These are phyloP conservation scores for Coemansia sp. DNA, from an alignment of 192 early-diverging fungal species.

Conservation along the genomic window DNA sequence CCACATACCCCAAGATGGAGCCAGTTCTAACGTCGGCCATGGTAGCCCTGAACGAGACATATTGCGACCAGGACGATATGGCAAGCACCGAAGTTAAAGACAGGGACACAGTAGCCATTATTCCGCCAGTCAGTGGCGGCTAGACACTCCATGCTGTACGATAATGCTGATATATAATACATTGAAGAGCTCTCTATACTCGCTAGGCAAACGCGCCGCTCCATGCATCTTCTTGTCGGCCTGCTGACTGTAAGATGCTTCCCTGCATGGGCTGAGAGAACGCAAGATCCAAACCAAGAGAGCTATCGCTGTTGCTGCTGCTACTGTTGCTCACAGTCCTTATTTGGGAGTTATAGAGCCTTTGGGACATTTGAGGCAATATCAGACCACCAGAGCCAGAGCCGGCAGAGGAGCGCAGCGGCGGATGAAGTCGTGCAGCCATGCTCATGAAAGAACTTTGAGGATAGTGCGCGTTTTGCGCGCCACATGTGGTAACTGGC, in stretches of 20 bases:
- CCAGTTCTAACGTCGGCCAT: conserved; percentile 14
- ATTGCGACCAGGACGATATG: conserved; percentile 8
- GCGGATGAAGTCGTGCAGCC: conserved; percentile 11
- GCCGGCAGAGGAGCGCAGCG: conserved; percentile 14
- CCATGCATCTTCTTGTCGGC: conserved; percentile 5
- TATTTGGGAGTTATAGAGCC: conserved; percentile 17
- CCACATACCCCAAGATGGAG: conserved; percentile 2
- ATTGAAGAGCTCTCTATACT: not conserved
- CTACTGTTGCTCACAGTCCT: not conserved
- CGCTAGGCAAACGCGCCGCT: not conserved
- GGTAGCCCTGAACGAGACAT: conserved; percentile 38
- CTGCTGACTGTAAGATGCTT: not conserved
- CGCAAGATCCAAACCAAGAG: not conserved
- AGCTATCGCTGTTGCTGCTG: not conserved
- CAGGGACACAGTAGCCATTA: conserved; percentile 34
- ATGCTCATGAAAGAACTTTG: not conserved
- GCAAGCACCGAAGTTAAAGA: not conserved
- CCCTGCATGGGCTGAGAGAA: not conserved
- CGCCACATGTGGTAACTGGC: not conserved
- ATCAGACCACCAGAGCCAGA: not conserved
- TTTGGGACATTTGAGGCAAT: conserved; percentile 16
- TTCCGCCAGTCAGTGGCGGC: conserved; percentile 50
- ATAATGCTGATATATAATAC: not conserved
- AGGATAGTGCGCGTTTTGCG: conserved; percentile 4
- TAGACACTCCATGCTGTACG: not conserved